Evolutionary conservation across 306 rosid genomes (phyloP).

Genomic region (Senna siamea): DNA sequence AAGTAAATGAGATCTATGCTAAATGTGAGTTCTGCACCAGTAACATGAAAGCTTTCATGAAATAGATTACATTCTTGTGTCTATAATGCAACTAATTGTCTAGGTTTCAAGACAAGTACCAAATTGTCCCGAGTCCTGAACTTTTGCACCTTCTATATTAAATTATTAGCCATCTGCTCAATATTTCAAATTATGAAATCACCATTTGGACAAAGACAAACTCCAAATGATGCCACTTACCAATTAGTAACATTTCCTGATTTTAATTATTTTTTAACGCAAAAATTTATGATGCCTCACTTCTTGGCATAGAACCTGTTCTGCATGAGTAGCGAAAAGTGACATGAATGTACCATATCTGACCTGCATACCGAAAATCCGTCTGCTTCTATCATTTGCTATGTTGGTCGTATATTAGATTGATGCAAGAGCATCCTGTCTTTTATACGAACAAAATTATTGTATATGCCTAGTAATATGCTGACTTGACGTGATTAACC

Average conservation of each 20-base stretch:
- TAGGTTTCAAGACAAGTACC: background rate
- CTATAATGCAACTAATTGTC: slow-evolving; percentile 18
- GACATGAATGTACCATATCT: background rate
- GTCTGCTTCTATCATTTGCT: background rate
- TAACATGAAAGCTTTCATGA: slow-evolving; percentile 22
- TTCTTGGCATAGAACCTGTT: background rate
- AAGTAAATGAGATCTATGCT: slow-evolving; percentile 86
- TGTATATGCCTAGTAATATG: background rate
- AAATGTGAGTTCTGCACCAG: slow-evolving; percentile 66
- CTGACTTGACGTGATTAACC: slow-evolving; percentile 9
- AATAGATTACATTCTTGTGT: background rate
- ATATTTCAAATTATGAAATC: slow-evolving; percentile 19
- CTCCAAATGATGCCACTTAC: slow-evolving; percentile 13
- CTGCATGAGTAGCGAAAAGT: background rate
- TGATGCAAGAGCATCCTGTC: background rate
- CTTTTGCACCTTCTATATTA: background rate
- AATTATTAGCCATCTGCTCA: background rate
- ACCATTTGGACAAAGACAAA: background rate
- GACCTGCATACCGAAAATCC: slow-evolving; percentile 16
- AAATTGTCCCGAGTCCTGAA: background rate
- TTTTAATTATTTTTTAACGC: background rate
- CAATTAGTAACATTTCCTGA: background rate
- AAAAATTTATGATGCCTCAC: background rate
- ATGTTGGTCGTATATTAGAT: slow-evolving; percentile 13
- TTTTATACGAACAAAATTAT: background rate